Percentiles rank a stretch among this genome's conserved stretches.
Conservation (phyloP, 192 early-diverging fungal species). For the Linnemannia exigua region DNA sequence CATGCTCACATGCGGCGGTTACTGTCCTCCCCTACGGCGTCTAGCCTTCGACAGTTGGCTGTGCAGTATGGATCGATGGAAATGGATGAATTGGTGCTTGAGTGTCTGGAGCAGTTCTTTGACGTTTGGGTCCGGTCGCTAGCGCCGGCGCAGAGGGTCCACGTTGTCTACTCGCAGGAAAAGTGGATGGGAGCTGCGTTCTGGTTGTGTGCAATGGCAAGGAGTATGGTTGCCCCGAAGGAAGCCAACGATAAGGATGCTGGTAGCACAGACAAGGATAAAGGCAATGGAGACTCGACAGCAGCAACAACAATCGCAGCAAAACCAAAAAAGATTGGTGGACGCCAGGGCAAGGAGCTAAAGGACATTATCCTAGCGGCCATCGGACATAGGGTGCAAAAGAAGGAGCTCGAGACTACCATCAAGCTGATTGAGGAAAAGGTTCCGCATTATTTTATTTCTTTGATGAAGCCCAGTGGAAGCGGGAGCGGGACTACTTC, state of each 20-base stretch:
- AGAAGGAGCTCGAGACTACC: slow-evolving; percentile 41
- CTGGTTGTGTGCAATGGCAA: slow-evolving; percentile 52
- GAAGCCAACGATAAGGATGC: not conserved
- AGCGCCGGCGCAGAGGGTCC: slow-evolving; percentile 32
- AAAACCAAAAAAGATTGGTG: slow-evolving; percentile 31
- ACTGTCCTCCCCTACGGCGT: not conserved
- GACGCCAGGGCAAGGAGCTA: slow-evolving; percentile 34
- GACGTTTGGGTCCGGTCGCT: slow-evolving; percentile 24
- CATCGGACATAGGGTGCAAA: slow-evolving; percentile 39
- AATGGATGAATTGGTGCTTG: slow-evolving; percentile 28
- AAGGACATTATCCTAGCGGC: slow-evolving; percentile 31
- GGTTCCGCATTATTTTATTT: slow-evolving; percentile 11
- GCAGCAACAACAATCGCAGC: not conserved
- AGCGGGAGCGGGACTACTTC: not conserved
- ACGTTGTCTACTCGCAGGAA: slow-evolving; percentile 36
- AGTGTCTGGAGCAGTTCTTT: slow-evolving; percentile 44
- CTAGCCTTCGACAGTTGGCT: slow-evolving; percentile 32
- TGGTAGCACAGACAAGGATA: not conserved
- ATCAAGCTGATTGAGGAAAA: slow-evolving; percentile 43
- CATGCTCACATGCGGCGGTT: slow-evolving; percentile 14
- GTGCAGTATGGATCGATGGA: slow-evolving; percentile 50
- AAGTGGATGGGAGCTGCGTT: slow-evolving; percentile 50
- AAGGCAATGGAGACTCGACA: not conserved
- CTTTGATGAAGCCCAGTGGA: slow-evolving; percentile 27
- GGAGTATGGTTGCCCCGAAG: slow-evolving; percentile 16